Evolutionary conservation across 805 yeast genomes (phyloP).

Genomic region (Candida xiaguanensis): DNA sequence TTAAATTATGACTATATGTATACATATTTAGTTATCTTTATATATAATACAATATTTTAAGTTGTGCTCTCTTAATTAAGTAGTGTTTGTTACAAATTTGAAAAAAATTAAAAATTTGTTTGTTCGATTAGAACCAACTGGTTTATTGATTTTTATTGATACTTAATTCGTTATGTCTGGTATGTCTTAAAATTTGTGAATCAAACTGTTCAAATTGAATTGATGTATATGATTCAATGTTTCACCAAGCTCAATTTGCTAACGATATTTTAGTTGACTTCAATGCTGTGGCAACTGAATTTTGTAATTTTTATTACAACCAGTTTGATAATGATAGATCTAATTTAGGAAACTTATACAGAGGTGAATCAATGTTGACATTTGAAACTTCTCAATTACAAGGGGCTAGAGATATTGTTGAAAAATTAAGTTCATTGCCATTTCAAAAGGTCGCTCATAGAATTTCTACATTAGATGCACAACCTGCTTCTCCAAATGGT

Average conservation of each 20-base stretch:
- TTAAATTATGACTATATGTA: too few species aligned
- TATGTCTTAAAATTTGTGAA: slow-evolving; percentile 14
- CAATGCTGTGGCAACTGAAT: slow-evolving; percentile 60
- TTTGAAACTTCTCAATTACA: slow-evolving; percentile 92
- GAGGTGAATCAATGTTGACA: slow-evolving; percentile 96
- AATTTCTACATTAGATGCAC: slow-evolving; percentile 94
- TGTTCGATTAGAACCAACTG: too few species aligned
- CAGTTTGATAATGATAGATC: slow-evolving; percentile 92
- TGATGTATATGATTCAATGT: too few species aligned
- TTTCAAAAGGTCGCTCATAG: slow-evolving; percentile 92
- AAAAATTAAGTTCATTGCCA: slow-evolving; percentile 83
- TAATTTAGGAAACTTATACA: slow-evolving; percentile 88
- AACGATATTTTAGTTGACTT: slow-evolving; percentile 41
- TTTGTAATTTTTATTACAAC: slow-evolving; percentile 91
- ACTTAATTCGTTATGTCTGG: slow-evolving; percentile 22
- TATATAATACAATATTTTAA: neutral
- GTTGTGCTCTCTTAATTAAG: too few species aligned
- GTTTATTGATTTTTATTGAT: neutral
- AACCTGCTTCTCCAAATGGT: slow-evolving; percentile 90
- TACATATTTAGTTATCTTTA: too few species aligned
- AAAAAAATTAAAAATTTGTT: too few species aligned
- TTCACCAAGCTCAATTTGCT: too few species aligned
- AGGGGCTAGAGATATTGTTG: slow-evolving; percentile 91
- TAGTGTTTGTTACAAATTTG: too few species aligned
- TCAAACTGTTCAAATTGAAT: too few species aligned